A percentile compares a stretch with the other conserved stretches of the same genome.
These are phyloP conservation scores for Candida sp. DNA, from an alignment of 1,139 yeast genomes.

Conservation along the genomic window DNA sequence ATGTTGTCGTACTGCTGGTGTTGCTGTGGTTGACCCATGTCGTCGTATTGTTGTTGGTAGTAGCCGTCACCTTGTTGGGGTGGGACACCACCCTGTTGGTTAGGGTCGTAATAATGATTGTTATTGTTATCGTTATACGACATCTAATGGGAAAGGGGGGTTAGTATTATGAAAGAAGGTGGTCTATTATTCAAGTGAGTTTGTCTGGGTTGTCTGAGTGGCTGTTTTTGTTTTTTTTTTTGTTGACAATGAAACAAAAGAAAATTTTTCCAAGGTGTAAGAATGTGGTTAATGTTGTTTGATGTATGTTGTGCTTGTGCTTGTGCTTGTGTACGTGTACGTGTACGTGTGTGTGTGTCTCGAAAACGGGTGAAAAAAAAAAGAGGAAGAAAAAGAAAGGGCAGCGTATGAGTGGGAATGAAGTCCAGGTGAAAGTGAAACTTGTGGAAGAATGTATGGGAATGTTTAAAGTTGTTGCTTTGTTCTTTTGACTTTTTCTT, in stretches of 20 bases:
- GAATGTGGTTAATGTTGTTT: background rate
- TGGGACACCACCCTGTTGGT: slow-evolving; percentile 39
- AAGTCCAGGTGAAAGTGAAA: background rate
- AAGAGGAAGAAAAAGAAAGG: background rate
- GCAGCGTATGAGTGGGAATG: background rate
- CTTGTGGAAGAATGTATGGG: background rate
- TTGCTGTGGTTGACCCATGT: slow-evolving; percentile 20
- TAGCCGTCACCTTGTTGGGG: slow-evolving; percentile 40
- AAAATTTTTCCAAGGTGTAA: background rate
- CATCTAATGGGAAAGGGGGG: slow-evolving; percentile 31
- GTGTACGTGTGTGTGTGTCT: background rate
- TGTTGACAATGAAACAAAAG: background rate
- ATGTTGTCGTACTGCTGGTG: no score
- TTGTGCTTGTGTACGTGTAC: background rate
- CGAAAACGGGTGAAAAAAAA: background rate
- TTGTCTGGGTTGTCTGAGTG: no score
- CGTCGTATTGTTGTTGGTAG: slow-evolving; percentile 52
- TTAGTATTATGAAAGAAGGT: background rate
- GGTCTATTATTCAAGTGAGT: no score
- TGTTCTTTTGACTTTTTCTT: background rate
- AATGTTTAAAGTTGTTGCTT: background rate
- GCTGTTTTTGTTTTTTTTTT: no score
- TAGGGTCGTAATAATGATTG: slow-evolving; percentile 52
- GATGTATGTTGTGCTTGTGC: background rate
- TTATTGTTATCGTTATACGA: slow-evolving; percentile 58